Percentiles rank a stretch among this genome's conserved stretches.
Conservation (phyloP, 257 asterid species). For the Primulina eburnea region DNA sequence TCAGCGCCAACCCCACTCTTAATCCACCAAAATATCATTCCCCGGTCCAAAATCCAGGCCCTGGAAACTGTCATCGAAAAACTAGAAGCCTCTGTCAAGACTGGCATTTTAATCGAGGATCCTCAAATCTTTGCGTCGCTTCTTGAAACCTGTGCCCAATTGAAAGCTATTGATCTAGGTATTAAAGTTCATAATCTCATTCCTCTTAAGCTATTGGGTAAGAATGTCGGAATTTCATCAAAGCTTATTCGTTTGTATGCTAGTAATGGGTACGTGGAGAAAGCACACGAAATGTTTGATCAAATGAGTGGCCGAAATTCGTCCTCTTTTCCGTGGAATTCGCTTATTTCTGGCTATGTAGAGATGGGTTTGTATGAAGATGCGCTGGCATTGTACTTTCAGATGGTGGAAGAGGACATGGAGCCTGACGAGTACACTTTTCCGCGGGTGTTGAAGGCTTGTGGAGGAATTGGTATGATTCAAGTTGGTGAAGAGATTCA, state of each 20-base stretch:
- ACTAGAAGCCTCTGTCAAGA: slow-evolving; percentile 47
- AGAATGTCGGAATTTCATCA: slow-evolving; percentile 63
- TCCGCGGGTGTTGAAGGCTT: slow-evolving; percentile 81
- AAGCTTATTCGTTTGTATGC: slow-evolving; percentile 67
- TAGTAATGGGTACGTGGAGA: slow-evolving; percentile 41
- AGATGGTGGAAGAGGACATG: slow-evolving; percentile 88
- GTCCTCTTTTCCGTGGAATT: slow-evolving; percentile 81
- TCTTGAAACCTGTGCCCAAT: slow-evolving; percentile 62
- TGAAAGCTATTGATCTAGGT: slow-evolving; percentile 53
- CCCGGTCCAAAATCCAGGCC: slow-evolving; percentile 57
- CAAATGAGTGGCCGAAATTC: slow-evolving; percentile 56
- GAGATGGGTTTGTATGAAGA: slow-evolving; percentile 64
- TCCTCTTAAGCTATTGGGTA: slow-evolving; percentile 54
- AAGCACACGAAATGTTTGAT: slow-evolving; percentile 80
- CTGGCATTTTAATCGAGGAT: slow-evolving; percentile 54
- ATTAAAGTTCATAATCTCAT: slow-evolving; percentile 49
- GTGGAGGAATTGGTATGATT: slow-evolving; percentile 71
- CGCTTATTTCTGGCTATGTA: slow-evolving; percentile 72
- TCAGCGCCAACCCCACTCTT: slow-evolving; percentile 56
- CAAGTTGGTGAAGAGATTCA: slow-evolving; percentile 74
- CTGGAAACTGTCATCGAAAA: slow-evolving; percentile 53
- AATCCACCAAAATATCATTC: slow-evolving; percentile 29
- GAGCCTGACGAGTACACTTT: slow-evolving; percentile 74
- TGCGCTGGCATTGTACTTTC: slow-evolving; percentile 77
- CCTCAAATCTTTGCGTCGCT: slow-evolving; percentile 73